These are phyloP conservation scores for Discostella stelligera DNA, from an alignment of 352 stramenopile species.

Conservation along the genomic window DNA sequence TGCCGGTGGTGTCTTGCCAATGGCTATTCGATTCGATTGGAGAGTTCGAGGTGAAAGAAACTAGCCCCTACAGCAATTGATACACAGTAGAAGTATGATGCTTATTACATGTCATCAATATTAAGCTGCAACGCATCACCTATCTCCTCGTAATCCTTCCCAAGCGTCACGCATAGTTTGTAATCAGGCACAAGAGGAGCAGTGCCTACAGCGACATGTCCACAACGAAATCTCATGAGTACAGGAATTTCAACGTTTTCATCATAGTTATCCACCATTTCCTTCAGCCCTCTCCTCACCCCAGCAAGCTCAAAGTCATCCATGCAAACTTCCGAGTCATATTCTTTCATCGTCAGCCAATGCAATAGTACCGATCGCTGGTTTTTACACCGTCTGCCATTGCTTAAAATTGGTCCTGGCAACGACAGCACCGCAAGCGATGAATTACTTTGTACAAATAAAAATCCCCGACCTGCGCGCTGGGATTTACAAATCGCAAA, in stretches of 20 bases:
- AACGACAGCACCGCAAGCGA: constrained; percentile 71
- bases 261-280: constrained; percentile 65
- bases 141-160: constrained; percentile 71
- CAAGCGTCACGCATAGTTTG: constrained; percentile 68
- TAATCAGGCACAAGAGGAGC: constrained; percentile 73
- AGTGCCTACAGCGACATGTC: constrained; percentile 74
- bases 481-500: constrained; percentile 68
- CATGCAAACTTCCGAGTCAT: constrained; percentile 71
- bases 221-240: constrained; percentile 74
- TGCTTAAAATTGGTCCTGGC: constrained; percentile 51
- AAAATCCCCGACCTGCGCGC: constrained; percentile 63
- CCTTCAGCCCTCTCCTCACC: constrained; percentile 57
- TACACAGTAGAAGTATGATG: not conserved
- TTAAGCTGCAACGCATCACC: constrained; percentile 73
- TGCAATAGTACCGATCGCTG: constrained; percentile 70
- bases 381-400: constrained; percentile 47
- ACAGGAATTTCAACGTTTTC: constrained; percentile 65
- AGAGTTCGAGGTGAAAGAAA: constrained; percentile 38
- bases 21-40: constrained; percentile 59
- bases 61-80: constrained; percentile 12
- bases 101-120: constrained; percentile 73
- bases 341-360: constrained; percentile 79
- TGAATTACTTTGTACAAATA: constrained; percentile 75
- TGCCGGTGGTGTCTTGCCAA: constrained; percentile 35
- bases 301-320: constrained; percentile 81